Conservation (phyloP, 1,284 basidiomycete genomes). For the Meripilus lineatus region DNA sequence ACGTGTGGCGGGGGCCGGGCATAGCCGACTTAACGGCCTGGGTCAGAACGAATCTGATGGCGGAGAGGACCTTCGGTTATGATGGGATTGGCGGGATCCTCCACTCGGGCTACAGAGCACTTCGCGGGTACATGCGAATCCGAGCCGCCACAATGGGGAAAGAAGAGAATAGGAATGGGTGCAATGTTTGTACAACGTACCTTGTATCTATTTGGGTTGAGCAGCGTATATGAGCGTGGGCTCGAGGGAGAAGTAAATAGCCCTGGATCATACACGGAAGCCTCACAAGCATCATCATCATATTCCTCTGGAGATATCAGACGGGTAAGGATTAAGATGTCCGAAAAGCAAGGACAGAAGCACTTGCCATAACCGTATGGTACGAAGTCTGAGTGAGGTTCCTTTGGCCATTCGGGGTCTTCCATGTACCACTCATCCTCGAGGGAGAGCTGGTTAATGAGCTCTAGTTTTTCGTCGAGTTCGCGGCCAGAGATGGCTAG, state of each 20-base stretch:
- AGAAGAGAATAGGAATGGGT: too few relatives aligned
- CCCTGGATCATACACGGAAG: constrained; percentile 25
- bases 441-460: constrained; percentile 22
- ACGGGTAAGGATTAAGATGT: background rate
- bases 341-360: background rate
- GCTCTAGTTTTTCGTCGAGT: constrained; percentile 24
- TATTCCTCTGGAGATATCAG: constrained; percentile 19
- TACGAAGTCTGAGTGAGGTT: constrained; percentile 12
- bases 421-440: constrained; percentile 4
- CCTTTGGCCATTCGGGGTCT: background rate
- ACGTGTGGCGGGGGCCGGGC: too few relatives aligned
- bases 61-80: too few relatives aligned
- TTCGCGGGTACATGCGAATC: too few relatives aligned
- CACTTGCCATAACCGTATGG: constrained; percentile 15
- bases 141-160: too few relatives aligned
- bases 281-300: constrained; percentile 24
- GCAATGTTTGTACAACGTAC: too few relatives aligned
- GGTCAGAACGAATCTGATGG: too few relatives aligned
- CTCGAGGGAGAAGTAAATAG: constrained; percentile 19
- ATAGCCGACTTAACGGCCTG: too few relatives aligned
- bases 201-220: too few relatives aligned
- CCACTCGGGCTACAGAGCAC: too few relatives aligned
- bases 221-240: too few relatives aligned
- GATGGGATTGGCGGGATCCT: too few relatives aligned
- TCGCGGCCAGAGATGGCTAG: constrained; percentile 6